Conservation (phyloP, 2,329 filamentous ascomycete species). For the Incumbomyces lentus region DNA sequence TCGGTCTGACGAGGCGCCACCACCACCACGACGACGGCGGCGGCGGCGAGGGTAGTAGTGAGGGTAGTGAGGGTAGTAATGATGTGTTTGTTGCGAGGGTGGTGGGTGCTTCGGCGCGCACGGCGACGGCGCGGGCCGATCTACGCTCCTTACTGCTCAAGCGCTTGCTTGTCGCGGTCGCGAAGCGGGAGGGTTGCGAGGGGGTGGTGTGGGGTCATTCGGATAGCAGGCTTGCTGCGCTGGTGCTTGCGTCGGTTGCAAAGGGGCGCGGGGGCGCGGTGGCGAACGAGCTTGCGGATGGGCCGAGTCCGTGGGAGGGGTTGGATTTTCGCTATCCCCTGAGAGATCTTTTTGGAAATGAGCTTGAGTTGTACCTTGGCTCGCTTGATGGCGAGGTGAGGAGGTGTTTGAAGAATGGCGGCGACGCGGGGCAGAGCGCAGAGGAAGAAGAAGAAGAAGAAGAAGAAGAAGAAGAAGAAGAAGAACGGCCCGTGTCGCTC, state of each 20-base stretch:
- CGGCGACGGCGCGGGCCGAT: slow-evolving; percentile 67
- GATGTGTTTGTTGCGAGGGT: slow-evolving; percentile 43
- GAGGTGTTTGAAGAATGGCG: neutral
- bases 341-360: slow-evolving; percentile 73
- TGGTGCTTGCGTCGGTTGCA: slow-evolving; percentile 75
- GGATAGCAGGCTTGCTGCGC: slow-evolving; percentile 77
- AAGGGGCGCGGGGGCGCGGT: slow-evolving; percentile 80
- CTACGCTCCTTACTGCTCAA: slow-evolving; percentile 60
- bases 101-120: slow-evolving; percentile 53
- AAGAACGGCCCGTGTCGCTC: slow-evolving; percentile 30
- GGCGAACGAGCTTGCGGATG: slow-evolving; percentile 73
- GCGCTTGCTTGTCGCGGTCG: slow-evolving; percentile 58
- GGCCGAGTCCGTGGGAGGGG: slow-evolving; percentile 45
- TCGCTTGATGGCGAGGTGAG: slow-evolving; percentile 18
- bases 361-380: slow-evolving; percentile 57
- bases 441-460: slow-evolving; percentile 26
- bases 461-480: slow-evolving; percentile 8
- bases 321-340: slow-evolving; percentile 65
- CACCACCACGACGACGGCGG: too few relatives aligned
- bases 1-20: slow-evolving; percentile 7
- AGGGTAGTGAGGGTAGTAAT: slow-evolving; percentile 25
- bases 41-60: too few relatives aligned
- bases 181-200: slow-evolving; percentile 50
- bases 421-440: slow-evolving; percentile 16
- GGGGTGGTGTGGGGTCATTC: slow-evolving; percentile 74